These are phyloP conservation scores for Hypoxylon sp. DNA, from an alignment of 2,329 filamentous ascomycete species.

Conservation along the genomic window DNA sequence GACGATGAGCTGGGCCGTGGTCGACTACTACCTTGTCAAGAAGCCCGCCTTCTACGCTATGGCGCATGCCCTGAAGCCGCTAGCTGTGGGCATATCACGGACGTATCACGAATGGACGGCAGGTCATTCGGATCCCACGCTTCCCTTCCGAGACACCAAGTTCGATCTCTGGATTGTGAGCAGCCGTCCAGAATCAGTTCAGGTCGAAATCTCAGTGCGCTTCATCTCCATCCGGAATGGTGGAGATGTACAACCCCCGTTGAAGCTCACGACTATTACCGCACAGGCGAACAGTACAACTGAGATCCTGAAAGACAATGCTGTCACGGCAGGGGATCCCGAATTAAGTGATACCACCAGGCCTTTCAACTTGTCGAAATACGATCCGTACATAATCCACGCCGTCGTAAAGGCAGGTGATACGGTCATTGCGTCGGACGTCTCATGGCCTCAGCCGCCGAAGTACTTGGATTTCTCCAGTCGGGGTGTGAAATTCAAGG, in stretches of 20 bases:
- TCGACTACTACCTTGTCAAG: slow-evolving; percentile 70
- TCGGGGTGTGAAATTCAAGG: slow-evolving; percentile 49
- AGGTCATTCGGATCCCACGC: slow-evolving; percentile 53
- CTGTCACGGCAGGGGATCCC: slow-evolving; percentile 33
- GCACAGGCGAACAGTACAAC: slow-evolving; percentile 51
- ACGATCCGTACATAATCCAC: slow-evolving; percentile 57
- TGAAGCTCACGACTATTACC: slow-evolving; percentile 36
- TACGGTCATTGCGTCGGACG: slow-evolving; percentile 54
- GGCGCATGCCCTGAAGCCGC: slow-evolving; percentile 61
- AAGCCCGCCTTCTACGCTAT: slow-evolving; percentile 70
- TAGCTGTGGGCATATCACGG: slow-evolving; percentile 65
- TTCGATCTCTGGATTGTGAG: slow-evolving; percentile 57
- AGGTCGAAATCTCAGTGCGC: slow-evolving; percentile 45
- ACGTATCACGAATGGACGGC: slow-evolving; percentile 55
- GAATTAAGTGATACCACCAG: slow-evolving; percentile 26
- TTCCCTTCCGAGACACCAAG: slow-evolving; percentile 47
- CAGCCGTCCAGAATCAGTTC: slow-evolving; percentile 37
- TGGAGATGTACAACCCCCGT: slow-evolving; percentile 43
- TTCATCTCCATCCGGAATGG: slow-evolving; percentile 54
- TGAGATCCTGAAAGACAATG: slow-evolving; percentile 48
- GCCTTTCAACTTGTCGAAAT: slow-evolving; percentile 48
- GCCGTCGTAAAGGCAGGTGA: slow-evolving; percentile 52
- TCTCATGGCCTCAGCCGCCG: slow-evolving; percentile 68
- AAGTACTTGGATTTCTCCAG: slow-evolving; percentile 64
- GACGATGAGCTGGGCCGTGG: slow-evolving; percentile 70